Evolutionary conservation across 2,329 filamentous ascomycete genomes (phyloP).

Genomic region (Exophiala viscosa): DNA sequence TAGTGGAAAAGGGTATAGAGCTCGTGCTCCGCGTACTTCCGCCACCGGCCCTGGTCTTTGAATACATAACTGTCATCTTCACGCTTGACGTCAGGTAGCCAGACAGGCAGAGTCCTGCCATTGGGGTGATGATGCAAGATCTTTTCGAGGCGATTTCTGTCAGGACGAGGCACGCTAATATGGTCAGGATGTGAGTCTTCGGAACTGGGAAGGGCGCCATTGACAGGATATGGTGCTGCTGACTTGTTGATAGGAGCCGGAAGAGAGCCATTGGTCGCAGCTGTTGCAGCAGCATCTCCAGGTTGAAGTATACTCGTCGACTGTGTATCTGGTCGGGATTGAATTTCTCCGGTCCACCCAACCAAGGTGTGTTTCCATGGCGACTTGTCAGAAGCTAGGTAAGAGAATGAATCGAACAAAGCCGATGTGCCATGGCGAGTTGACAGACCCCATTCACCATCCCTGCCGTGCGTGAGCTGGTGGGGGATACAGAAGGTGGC

Average conservation of each 20-base stretch:
- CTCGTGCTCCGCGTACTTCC: slow-evolving; percentile 84
- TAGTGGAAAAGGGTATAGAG: slow-evolving; percentile 94
- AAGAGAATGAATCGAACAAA: slow-evolving; percentile 83
- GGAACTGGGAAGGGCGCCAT: slow-evolving; percentile 28
- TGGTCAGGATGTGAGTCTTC: slow-evolving; percentile 57
- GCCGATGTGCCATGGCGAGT: slow-evolving; percentile 83
- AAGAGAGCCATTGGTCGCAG: slow-evolving; percentile 39
- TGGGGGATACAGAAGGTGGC: slow-evolving; percentile 63
- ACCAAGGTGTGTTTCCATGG: slow-evolving; percentile 91
- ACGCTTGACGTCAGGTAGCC: slow-evolving; percentile 76
- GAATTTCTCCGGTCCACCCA: slow-evolving; percentile 90
- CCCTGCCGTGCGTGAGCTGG: slow-evolving; percentile 51
- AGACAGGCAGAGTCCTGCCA: slow-evolving; percentile 80
- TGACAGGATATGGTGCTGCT: slow-evolving; percentile 42
- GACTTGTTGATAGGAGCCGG: slow-evolving; percentile 51
- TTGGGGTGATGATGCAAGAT: slow-evolving; percentile 69
- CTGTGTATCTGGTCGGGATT: slow-evolving; percentile 31
- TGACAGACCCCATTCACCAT: slow-evolving; percentile 63
- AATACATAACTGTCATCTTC: slow-evolving; percentile 66
- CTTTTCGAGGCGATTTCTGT: slow-evolving; percentile 69
- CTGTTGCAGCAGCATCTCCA: slow-evolving; percentile 7
- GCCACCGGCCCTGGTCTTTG: slow-evolving; percentile 81
- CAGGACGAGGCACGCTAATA: slow-evolving; percentile 65
- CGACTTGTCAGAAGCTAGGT: slow-evolving; percentile 77
- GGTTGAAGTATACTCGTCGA: slow-evolving; percentile 15